Evolutionary conservation across 257 asterid genomes (phyloP).

Genomic region (Perilla frutescens): DNA sequence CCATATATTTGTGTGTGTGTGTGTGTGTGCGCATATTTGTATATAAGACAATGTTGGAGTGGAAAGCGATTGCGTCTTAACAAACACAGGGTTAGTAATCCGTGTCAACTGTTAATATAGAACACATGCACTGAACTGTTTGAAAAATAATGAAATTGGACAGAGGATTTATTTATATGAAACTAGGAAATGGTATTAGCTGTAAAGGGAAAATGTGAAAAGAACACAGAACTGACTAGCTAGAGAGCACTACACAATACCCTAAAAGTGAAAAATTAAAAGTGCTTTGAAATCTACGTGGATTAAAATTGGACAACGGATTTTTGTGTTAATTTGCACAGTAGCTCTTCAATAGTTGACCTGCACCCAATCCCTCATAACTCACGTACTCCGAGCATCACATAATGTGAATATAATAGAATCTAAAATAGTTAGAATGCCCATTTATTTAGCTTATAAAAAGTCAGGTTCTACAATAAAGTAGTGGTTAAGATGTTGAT

Average conservation of each 20-base stretch:
- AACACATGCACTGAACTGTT: background rate
- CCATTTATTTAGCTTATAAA: background rate
- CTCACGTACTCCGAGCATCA: background rate
- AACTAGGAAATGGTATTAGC: background rate
- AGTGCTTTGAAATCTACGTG: too few species aligned
- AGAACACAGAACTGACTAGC: too few species aligned
- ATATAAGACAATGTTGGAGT: background rate
- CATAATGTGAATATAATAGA: background rate
- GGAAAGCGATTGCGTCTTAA: conserved; percentile 2
- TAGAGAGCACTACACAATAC: too few species aligned
- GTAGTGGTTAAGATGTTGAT: background rate
- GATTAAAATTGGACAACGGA: too few species aligned
- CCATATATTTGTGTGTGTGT: background rate
- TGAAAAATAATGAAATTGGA: conserved; percentile 7
- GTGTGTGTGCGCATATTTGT: background rate
- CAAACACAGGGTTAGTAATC: conserved; percentile 10
- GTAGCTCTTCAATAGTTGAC: too few species aligned
- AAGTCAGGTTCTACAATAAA: background rate
- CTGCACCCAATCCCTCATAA: too few species aligned
- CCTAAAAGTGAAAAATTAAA: too few species aligned
- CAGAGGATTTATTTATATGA: background rate
- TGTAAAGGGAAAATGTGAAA: background rate
- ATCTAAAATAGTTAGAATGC: background rate
- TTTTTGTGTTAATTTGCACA: too few species aligned
- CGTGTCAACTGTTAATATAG: background rate